phyloP scores from a whole-genome alignment of 2,329 filamentous ascomycete genomes.

The Cladobotryum mycophilum region DNA sequence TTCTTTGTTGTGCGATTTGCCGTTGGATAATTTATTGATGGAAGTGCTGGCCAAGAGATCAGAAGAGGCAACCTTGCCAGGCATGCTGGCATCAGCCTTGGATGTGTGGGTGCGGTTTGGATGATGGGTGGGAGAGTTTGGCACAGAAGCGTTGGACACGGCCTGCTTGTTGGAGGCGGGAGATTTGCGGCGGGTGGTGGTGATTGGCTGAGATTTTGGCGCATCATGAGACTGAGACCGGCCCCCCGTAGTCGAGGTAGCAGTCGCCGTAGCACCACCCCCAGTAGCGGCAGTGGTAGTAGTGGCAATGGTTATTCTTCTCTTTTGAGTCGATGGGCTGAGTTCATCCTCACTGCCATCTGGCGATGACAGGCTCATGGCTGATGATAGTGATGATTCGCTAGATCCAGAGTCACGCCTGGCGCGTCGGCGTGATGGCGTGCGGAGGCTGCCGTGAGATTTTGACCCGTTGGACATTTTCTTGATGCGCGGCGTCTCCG shows the following conservation, averaged over 20 bases:
- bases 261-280: constrained; percentile 15
- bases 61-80: constrained; percentile 31
- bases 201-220: constrained; percentile 36
- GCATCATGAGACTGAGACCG: constrained; percentile 27
- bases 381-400: constrained; percentile 38
- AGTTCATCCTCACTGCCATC: constrained; percentile 24
- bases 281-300: constrained; percentile 13
- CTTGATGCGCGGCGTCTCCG: constrained; percentile 7
- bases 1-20: constrained; percentile 18
- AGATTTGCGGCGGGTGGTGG: constrained; percentile 31
- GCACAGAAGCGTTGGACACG: constrained; percentile 31
- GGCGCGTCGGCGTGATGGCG: constrained; percentile 30
- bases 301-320: constrained; percentile 14
- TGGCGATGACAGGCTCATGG: constrained; percentile 34
- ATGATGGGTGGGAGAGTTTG: constrained; percentile 27
- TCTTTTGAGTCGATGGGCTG: constrained; percentile 25
- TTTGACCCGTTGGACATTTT: constrained; percentile 7
- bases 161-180: constrained; percentile 31
- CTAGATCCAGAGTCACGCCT: constrained; percentile 34
- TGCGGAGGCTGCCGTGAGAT: constrained; percentile 21
- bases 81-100: constrained; percentile 32
- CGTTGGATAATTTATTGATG: constrained; percentile 19
- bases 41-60: constrained; percentile 28
- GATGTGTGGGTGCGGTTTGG: constrained; percentile 19
- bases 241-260: constrained; percentile 10